A percentile compares a stretch with the other conserved stretches of the same genome.
phyloP scores from a whole-genome alignment of 108 stramenopile species.

The Stephanodiscus triporus region DNA sequence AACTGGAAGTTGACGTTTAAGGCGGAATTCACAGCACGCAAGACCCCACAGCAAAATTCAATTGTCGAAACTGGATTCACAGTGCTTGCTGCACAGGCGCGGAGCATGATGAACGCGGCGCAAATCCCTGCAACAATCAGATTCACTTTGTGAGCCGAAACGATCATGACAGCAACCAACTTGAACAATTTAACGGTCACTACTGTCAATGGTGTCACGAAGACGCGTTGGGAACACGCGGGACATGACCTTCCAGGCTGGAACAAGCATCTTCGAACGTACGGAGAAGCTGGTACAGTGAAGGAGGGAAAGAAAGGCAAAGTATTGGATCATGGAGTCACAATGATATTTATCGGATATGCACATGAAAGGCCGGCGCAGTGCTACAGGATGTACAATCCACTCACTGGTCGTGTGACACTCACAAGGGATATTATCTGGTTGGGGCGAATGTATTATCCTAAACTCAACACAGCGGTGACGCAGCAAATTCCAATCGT shows the following conservation, averaged over 20 bases:
- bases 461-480: neutral
- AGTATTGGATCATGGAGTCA: slow-evolving; percentile 24
- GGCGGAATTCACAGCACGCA: neutral
- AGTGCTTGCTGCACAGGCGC: too few species aligned
- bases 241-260: neutral
- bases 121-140: neutral
- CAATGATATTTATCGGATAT: slow-evolving; percentile 39
- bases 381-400: slow-evolving; percentile 32
- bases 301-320: too few species aligned
- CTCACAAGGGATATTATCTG: slow-evolving; percentile 27
- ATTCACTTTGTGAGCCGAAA: neutral
- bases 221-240: neutral
- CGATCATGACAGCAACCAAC: neutral
- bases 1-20: slow-evolving; percentile 28
- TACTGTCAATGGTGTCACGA: neutral
- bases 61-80: too few species aligned
- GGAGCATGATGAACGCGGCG: too few species aligned
- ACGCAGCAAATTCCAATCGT: neutral
- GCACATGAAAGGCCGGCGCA: slow-evolving; percentile 13
- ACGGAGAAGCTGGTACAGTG: too few species aligned
- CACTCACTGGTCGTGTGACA: slow-evolving; percentile 18
- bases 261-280: too few species aligned
- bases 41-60: too few species aligned
- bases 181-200: neutral
- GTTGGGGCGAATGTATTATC: slow-evolving; percentile 37